Percentiles rank a stretch among this genome's conserved stretches.
phyloP scores from a whole-genome alignment of 768 basidiomycete species.

The Boletellus emodensis region DNA sequence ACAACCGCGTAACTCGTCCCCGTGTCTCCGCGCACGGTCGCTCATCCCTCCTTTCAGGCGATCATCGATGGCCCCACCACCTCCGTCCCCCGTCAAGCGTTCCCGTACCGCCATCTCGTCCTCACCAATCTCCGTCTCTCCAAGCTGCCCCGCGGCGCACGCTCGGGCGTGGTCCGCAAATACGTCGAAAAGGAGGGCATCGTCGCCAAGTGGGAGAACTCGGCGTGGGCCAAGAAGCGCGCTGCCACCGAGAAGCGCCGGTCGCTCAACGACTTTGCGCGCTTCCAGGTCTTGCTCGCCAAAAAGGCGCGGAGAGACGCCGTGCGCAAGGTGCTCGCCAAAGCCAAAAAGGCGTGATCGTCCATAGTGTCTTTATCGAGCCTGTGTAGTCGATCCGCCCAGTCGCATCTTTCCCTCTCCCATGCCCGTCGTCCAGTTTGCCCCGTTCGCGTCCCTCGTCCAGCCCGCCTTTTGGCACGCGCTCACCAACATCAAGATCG shows the following conservation, averaged over 20 bases:
- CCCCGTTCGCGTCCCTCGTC: constrained; percentile 81
- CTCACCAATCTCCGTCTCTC: constrained; percentile 83
- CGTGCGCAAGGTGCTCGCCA: constrained; percentile 66
- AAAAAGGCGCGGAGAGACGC: constrained; percentile 85
- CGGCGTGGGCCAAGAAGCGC: constrained; percentile 85
- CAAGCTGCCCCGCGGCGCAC: constrained; percentile 83
- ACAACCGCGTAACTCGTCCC: constrained; percentile 71
- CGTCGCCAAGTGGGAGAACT: constrained; percentile 85
- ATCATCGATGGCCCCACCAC: constrained; percentile 94
- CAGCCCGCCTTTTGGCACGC: constrained; percentile 93
- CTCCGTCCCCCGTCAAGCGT: constrained; percentile 86
- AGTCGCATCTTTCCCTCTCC: not conserved
- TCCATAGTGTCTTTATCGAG: constrained; percentile 8
- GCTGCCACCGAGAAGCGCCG: constrained; percentile 69
- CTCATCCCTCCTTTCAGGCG: constrained; percentile 49
- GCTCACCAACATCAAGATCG: constrained; percentile 85
- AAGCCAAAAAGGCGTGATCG: constrained; percentile 29
- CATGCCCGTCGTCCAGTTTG: constrained; percentile 77
- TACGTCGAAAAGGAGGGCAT: constrained; percentile 81
- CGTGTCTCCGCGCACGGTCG: not conserved
- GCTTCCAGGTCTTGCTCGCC: constrained; percentile 81
- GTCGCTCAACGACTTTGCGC: constrained; percentile 83
- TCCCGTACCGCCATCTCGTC: constrained; percentile 87
- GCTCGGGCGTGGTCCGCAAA: constrained; percentile 79
- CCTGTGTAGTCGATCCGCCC: not conserved